Evolutionary conservation across 768 basidiomycete genomes (phyloP).

Genomic region (Pulveroboletus sp.): DNA sequence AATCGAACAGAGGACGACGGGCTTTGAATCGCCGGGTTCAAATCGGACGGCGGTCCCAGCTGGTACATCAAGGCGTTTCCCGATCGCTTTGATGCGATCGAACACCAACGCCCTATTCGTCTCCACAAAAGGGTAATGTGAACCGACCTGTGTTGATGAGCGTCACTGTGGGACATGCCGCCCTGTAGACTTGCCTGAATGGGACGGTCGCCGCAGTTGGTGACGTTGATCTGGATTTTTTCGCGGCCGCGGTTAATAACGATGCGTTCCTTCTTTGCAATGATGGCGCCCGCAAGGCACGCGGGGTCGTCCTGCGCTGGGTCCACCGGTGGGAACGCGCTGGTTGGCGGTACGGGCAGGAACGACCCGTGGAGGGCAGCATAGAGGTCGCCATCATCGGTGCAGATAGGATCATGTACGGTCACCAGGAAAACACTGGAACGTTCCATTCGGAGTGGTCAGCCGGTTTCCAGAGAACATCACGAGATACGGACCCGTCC

Average conservation of each 20-base stretch:
- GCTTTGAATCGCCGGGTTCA: conserved; percentile 87
- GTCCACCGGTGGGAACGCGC: conserved; percentile 58
- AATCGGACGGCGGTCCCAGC: conserved; percentile 96
- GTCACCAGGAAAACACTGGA: conserved; percentile 85
- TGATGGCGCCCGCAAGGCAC: conserved; percentile 70
- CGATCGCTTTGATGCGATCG: conserved; percentile 77
- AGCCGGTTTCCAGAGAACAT: neutral
- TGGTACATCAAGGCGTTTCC: conserved; percentile 85
- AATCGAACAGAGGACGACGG: conserved; percentile 77
- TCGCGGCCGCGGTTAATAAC: conserved; percentile 71
- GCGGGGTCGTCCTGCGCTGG: conserved; percentile 47
- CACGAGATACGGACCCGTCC: conserved; percentile 60
- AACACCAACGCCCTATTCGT: conserved; percentile 79
- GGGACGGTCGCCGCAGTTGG: conserved; percentile 89
- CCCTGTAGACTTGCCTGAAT: conserved; percentile 60
- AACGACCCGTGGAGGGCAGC: conserved; percentile 96
- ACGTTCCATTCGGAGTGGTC: neutral
- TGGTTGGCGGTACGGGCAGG: conserved; percentile 68
- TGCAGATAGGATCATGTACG: conserved; percentile 91
- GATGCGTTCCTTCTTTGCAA: conserved; percentile 62
- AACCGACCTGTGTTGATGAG: conserved; percentile 61
- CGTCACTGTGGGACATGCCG: neutral
- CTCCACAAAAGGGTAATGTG: conserved; percentile 93
- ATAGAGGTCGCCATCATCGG: conserved; percentile 69
- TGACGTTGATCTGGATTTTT: conserved; percentile 68